Conservation (phyloP, 1,284 basidiomycete species). For the Leucoagaricus sp. region DNA sequence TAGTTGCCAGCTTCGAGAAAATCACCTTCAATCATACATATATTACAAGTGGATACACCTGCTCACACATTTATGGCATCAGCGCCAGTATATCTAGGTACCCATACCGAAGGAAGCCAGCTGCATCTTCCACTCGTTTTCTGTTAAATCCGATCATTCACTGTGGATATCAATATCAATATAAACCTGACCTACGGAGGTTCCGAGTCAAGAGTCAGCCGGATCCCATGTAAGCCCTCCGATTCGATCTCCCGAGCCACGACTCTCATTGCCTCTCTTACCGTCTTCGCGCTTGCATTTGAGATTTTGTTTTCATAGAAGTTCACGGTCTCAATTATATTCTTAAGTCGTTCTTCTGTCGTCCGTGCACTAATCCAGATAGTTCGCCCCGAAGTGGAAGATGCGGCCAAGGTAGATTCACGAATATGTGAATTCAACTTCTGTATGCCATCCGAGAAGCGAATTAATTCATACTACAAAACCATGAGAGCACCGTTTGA, state of each 20-base stretch:
- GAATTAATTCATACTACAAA: slow-evolving; percentile 62
- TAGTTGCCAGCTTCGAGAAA: not conserved
- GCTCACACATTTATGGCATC: slow-evolving; percentile 44
- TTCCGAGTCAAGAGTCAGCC: slow-evolving; percentile 39
- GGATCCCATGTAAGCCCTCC: slow-evolving; percentile 52
- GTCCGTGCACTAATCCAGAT: slow-evolving; percentile 23
- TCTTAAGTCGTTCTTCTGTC: slow-evolving; percentile 27
- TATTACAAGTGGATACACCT: slow-evolving; percentile 19
- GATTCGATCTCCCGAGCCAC: slow-evolving; percentile 59
- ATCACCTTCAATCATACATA: too few relatives aligned
- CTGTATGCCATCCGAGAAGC: slow-evolving; percentile 47
- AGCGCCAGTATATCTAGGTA: slow-evolving; percentile 53
- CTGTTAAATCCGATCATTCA: slow-evolving; percentile 31
- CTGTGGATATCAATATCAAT: not conserved
- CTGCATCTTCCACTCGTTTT: slow-evolving; percentile 46
- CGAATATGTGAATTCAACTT: slow-evolving; percentile 48
- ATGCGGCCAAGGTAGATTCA: slow-evolving; percentile 34
- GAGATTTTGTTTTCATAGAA: slow-evolving; percentile 57
- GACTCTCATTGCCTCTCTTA: slow-evolving; percentile 51
- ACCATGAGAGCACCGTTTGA: not conserved
- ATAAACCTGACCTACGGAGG: slow-evolving; percentile 43
- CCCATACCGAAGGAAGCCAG: slow-evolving; percentile 55
- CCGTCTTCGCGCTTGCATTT: slow-evolving; percentile 37
- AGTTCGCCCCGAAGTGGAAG: slow-evolving; percentile 23
- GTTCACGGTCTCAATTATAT: slow-evolving; percentile 42